Percentiles rank a stretch among this genome's conserved stretches.
These are phyloP conservation scores for Nepenthes mirabilis DNA, from an alignment of 148 eudicot species.

Conservation along the genomic window DNA sequence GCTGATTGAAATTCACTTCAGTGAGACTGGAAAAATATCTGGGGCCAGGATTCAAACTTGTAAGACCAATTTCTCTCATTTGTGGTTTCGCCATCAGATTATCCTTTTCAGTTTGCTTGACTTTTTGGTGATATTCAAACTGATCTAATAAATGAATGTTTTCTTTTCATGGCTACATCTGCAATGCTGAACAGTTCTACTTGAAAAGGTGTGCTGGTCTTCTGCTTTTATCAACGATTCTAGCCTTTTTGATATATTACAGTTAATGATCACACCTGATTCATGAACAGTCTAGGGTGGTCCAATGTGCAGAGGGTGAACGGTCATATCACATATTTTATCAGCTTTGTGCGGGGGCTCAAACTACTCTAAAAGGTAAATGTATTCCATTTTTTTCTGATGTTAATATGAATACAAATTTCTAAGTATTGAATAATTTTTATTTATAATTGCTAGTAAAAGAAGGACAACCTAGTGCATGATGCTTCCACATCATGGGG, in stretches of 20 bases:
- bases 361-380: slow-evolving; percentile 62
- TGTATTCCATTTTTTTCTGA: slow-evolving; percentile 1
- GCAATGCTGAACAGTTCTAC: slow-evolving; percentile 49
- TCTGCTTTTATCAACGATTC: slow-evolving; percentile 8
- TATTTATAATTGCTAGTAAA: neutral
- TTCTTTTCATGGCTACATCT: slow-evolving; percentile 13
- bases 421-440: too few species aligned
- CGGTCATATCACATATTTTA: slow-evolving; percentile 97
- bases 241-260: slow-evolving; percentile 6
- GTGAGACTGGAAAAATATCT: slow-evolving; percentile 94
- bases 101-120: neutral
- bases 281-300: slow-evolving; percentile 87
- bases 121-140: slow-evolving; percentile 3
- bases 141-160: slow-evolving; percentile 5
- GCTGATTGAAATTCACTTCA: slow-evolving; percentile 94
- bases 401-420: too few species aligned
- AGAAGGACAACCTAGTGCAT: neutral
- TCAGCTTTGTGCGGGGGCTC: slow-evolving; percentile 97
- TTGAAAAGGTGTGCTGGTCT: slow-evolving; percentile 66
- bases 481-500: too few species aligned
- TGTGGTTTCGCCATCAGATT: slow-evolving; percentile 5
- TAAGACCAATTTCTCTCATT: slow-evolving; percentile 25
- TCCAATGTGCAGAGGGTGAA: slow-evolving; percentile 91
- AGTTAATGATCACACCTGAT: slow-evolving; percentile 16
- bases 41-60: slow-evolving; percentile 98